Evolutionary conservation across 805 yeast species (phyloP), one percentile per base, ranked within the genome.

Genomic region (Candida ficus): DNA sequence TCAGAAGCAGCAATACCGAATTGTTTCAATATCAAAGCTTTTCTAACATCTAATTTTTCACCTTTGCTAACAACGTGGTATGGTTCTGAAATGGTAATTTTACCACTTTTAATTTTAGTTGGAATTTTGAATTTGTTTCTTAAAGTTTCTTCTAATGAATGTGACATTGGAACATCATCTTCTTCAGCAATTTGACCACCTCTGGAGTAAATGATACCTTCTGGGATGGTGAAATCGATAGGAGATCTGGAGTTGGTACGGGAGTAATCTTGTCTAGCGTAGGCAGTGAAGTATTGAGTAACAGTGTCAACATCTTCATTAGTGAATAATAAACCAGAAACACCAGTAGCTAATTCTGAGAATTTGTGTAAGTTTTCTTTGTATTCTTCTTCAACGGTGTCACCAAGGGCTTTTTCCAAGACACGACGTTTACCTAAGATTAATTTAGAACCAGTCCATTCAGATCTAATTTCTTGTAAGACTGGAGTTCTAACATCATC

Each of bases 401-500:
- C 83, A 48, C 99, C 99, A 16, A 93, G 70, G 2, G 97, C 96
- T 64, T 90, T 90, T 57, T 86, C 90, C 60, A 93, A 73, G 14
- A 93, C 96, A 62, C 89, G 84, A 60, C 93, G 85, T 62, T 90
- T 88, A 48, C 99, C 99, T 68, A 93, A 74, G 46, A 90, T 70
- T 46, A 91, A 70, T 58, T 88, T 83, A 25, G 96, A 86, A 4
- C 96, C 99, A 25, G 68, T 67, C 99, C 99, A 93, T 51, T 89
- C 95, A 32, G 77, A 73, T 70, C 99, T 80, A 45, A 93, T 83
- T 53, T 88, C 95, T 65, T 93, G 96, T 56, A 93, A 71, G 39
- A 90, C 96, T 39, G 95, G 95, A 43, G 96, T 93, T 67, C 99
- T 83, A 60, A 93, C 95, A 66, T 89, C 93, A 56, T 88, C 91